Percentiles rank a stretch among this genome's conserved stretches.
Evolutionary conservation across 163 green algal species (phyloP).

Genomic region (Scenedesmus sp.): DNA sequence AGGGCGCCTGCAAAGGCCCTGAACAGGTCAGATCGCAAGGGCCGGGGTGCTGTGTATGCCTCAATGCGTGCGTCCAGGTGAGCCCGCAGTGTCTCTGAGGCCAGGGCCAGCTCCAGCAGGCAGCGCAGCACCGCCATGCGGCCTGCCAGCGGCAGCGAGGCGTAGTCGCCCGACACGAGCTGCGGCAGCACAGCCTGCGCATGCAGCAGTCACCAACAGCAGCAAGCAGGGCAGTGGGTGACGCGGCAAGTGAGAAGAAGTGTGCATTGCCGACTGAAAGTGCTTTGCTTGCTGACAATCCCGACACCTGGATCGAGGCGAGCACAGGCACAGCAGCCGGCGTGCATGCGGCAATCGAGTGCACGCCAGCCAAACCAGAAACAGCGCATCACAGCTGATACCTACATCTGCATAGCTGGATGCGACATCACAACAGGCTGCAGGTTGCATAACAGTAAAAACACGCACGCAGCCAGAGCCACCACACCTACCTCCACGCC

Average conservation of each 20-base stretch:
- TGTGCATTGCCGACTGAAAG: too few species aligned
- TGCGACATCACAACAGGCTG: not conserved
- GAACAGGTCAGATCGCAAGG: not conserved
- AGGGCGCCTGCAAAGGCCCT: not conserved
- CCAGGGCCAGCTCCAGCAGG: conserved; percentile 73
- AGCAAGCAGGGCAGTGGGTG: too few species aligned
- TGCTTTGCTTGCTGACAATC: too few species aligned
- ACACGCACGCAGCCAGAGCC: not conserved
- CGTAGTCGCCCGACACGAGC: conserved; percentile 68
- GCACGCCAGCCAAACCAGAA: not conserved
- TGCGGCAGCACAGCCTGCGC: conserved; percentile 3
- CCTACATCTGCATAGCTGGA: too few species aligned
- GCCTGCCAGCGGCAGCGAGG: conserved; percentile 59
- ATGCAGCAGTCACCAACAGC: not conserved
- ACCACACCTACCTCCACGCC: not conserved
- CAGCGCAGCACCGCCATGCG: conserved; percentile 73
- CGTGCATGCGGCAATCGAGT: not conserved
- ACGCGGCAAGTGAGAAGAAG: too few species aligned
- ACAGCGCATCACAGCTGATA: too few species aligned
- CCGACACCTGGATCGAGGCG: too few species aligned
- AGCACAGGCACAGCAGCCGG: too few species aligned
- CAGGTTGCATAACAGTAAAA: too few species aligned
- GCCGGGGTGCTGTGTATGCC: not conserved
- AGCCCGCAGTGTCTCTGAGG: conserved; percentile 65
- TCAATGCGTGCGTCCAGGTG: conserved; percentile 73